Evolutionary conservation across 768 basidiomycete species (phyloP), one percentile per base, ranked within the genome.

Genomic region (Lanmaoa pseudosensibilis): DNA sequence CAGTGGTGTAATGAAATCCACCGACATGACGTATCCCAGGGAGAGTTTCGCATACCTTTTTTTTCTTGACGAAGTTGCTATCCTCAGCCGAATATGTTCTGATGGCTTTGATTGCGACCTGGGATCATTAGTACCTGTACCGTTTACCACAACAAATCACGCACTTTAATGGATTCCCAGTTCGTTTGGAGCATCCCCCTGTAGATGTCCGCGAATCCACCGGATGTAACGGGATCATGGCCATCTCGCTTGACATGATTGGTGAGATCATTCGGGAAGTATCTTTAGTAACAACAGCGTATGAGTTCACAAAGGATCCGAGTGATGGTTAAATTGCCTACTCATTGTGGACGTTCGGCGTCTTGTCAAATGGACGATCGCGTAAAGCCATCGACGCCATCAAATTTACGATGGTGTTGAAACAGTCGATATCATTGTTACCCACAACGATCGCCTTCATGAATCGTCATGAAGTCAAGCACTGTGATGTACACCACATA

Each of bases 91-190:
- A 60, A 32, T 61, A 61, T 7, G 59, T 61, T 52, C 60, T 56
- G 18, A 61, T 61, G n/a, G 58, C 50, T 55, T 61, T 61, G 27
- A 61, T 61, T 12, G 60, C 60, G 5, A 61, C 46, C 60, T 65
- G 30, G 16, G 16, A 23, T 33, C 18, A 36, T 61, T 12, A 40
- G 37, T 21, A 50, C 5, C 16, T 1, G 33, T 18, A 18, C 13
- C 27, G 21, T 7, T 12, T 13, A 8, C 21, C 18, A 36, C 27
- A 6, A 34, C 5, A 25, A 16, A 34, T 25, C 21, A 44, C 51
- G 11, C 18, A 61, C 60, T 21, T 25, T 39, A 3, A 44, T n/a
- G 5, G 60, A 15, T 21, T 57, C 45, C 51, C 40, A 32, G 45
- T 33, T 39, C 23, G n/a, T 48, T 25, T 62, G 48, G 15, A 62